Conservation (phyloP, 2,329 filamentous ascomycete genomes). For the Penicillium sp. region DNA sequence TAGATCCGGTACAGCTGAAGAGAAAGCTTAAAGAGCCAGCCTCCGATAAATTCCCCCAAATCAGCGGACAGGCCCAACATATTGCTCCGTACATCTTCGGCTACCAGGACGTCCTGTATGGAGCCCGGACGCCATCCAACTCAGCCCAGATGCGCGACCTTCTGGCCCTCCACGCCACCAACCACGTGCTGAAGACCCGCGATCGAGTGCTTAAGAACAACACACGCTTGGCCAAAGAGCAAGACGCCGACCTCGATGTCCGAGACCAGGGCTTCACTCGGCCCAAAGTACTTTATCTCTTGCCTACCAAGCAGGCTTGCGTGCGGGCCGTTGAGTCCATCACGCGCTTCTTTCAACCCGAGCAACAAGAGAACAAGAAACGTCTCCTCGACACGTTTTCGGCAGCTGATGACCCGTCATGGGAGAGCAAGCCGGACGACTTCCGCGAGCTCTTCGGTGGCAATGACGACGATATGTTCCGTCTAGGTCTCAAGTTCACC, state of each 20-base stretch:
- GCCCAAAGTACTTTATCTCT: conserved; percentile 81
- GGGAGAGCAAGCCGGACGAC: conserved; percentile 69
- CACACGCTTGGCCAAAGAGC: conserved; percentile 61
- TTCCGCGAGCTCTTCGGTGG: conserved; percentile 84
- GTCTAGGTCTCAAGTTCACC: conserved; percentile 91
- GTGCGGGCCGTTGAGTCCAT: conserved; percentile 70
- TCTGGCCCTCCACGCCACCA: conserved; percentile 72
- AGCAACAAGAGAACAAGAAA: conserved; percentile 91
- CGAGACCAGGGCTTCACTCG: conserved; percentile 92
- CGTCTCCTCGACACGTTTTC: conserved; percentile 79
- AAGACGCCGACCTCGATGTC: conserved; percentile 60
- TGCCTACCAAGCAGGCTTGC: conserved; percentile 81
- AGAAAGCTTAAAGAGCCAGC: too few species aligned
- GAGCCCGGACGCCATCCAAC: conserved; percentile 61
- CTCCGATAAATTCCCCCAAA: too few species aligned
- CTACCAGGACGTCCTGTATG: conserved; percentile 73
- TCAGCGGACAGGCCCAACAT: conserved; percentile 55
- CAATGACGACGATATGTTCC: conserved; percentile 95
- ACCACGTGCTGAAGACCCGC: conserved; percentile 87
- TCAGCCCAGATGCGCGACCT: conserved; percentile 61
- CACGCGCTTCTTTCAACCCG: conserved; percentile 64
- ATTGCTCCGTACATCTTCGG: conserved; percentile 67
- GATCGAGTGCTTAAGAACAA: conserved; percentile 91
- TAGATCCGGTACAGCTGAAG: too few species aligned
- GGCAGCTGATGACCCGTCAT: conserved; percentile 59